These are phyloP conservation scores for Suhomyces kilbournensis DNA, from an alignment of 805 yeast species.

Conservation along the genomic window DNA sequence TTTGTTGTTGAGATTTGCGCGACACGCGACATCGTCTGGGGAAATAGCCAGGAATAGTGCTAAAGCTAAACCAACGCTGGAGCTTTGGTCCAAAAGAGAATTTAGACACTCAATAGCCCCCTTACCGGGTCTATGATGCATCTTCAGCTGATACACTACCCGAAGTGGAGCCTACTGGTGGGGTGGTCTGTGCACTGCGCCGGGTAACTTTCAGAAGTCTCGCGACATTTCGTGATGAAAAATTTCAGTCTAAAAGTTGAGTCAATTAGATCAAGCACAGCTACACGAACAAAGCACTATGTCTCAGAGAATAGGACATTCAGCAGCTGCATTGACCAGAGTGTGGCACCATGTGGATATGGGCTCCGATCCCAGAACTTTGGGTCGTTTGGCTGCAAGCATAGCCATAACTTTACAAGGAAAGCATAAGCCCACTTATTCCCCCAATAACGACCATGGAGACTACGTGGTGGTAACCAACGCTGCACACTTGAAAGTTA, in stretches of 20 bases:
- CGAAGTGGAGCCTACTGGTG: not conserved
- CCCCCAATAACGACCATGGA: constrained; percentile 76
- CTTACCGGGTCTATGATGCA: not conserved
- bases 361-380: constrained; percentile 75
- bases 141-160: not conserved
- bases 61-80: not conserved
- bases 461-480: constrained; percentile 97
- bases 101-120: not conserved
- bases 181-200: not conserved
- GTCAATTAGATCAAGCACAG: not conserved
- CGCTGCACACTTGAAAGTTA: constrained; percentile 73
- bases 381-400: constrained; percentile 88
- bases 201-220: not conserved
- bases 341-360: constrained; percentile 96
- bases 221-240: not conserved
- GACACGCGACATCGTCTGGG: constrained; percentile 4
- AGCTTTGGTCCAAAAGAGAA: not conserved
- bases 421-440: constrained; percentile 92
- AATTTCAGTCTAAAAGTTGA: not conserved
- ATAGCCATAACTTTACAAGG: constrained; percentile 90
- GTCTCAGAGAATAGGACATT: constrained; percentile 50
- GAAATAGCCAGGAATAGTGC: not conserved
- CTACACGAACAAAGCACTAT: constrained; percentile 15
- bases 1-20: constrained; percentile 2
- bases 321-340: constrained; percentile 75